These are phyloP conservation scores for Rhizopogon vesiculosus DNA, from an alignment of 768 basidiomycete genomes.

Conservation along the genomic window DNA sequence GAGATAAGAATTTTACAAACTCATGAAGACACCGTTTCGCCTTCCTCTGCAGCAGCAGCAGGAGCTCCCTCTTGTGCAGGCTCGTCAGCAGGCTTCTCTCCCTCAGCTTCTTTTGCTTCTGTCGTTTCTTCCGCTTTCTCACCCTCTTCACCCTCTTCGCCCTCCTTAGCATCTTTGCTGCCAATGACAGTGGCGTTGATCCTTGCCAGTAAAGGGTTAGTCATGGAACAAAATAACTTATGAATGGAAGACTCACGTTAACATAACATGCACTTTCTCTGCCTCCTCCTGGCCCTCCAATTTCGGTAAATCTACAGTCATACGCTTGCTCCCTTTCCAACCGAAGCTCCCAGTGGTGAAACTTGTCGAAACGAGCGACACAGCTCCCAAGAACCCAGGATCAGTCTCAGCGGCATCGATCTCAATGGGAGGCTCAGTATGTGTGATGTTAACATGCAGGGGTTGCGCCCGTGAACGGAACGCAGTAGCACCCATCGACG, in stretches of 20 bases:
- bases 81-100: conserved; percentile 19
- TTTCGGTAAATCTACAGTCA: conserved; percentile 59
- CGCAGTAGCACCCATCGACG: conserved; percentile 39
- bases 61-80: conserved; percentile 15
- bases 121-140: conserved; percentile 23
- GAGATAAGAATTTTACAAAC: conserved; percentile 3
- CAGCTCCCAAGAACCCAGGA: conserved; percentile 54
- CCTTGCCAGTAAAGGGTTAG: conserved; percentile 29
- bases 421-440: conserved; percentile 48
- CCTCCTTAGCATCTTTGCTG: conserved; percentile 51
- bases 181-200: conserved; percentile 75
- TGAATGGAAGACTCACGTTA: conserved; percentile 50
- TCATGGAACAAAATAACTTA: not conserved
- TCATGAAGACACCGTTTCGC: conserved; percentile 6
- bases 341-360: conserved; percentile 80
- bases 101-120: conserved; percentile 17
- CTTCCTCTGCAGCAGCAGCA: conserved; percentile 11
- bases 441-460: conserved; percentile 62
- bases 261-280: conserved; percentile 67
- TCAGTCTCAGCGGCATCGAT: conserved; percentile 38
- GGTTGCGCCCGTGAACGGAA: conserved; percentile 70
- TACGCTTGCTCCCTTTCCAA: conserved; percentile 74
- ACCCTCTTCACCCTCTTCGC: conserved; percentile 25
- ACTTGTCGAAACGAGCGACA: conserved; percentile 51
- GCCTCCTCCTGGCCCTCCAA: conserved; percentile 43